Evolutionary conservation across 78 protist species (phyloP), one percentile per base, ranked within the genome.

Genomic region (Chrysochromulina parva): DNA sequence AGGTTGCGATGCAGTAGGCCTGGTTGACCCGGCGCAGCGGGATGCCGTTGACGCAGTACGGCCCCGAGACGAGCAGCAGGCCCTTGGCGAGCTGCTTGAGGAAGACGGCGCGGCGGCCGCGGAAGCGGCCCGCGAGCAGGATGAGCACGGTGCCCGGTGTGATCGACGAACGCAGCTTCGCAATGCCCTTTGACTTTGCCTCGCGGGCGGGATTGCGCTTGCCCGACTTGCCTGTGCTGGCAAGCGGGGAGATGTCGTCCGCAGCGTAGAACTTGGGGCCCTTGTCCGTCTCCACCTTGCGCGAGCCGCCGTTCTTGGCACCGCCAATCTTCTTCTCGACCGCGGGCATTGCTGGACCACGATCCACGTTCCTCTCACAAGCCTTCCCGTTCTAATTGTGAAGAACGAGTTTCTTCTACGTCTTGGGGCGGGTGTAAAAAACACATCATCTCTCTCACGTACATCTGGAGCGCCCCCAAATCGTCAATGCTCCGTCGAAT

Each of bases 21-120:
- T 95, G 99, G 96, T 97, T 95, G 90, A 98, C 95, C 58, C 99
- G 97, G 62, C 99, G 96, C 50, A 99, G 96, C 58, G 99, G 99
- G n/a, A 99, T 99, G 67, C 99, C 99, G 94, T 99, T 99, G 92
- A 97, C n/a, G 94, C 93, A 92, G 97, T 91, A 98, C 71, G 99
- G 99, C 59, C 99, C 99, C 57, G 98, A 95, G 93, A 99, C 97
- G 58, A 99, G 90, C 38, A 97, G 96, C 38, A 98, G 96, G 78
- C 99, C 99, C 13, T 97, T 94, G 19, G 71, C 67, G 81, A 96
- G 96, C 95, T 96, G 98, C 95, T 97, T 97, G 66, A 98, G 95
- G 96, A 96, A 94, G 58, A 98, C 98, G 50, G 96, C 99, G 74
- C 99, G 97, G 92, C 94, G 86, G 47, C 99, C 99, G 89, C 95